Base-by-base conservation (phyloP, 352 stramenopile genomes). In the Pelagophyceae sp. region DNA sequence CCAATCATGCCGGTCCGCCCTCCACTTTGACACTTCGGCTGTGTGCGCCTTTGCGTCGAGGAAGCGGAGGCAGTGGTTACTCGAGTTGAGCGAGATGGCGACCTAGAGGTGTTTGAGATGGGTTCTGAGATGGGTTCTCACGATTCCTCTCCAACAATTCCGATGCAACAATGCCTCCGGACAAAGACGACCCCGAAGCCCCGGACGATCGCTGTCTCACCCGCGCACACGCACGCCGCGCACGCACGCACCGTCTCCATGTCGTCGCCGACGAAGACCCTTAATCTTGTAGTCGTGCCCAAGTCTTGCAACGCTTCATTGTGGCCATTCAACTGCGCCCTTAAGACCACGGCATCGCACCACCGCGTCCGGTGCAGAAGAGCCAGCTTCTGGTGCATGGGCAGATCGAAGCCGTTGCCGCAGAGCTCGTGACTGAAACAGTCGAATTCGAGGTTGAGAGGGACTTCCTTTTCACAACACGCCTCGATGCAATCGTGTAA, bases 21-120 rank as follows among this genome's bases (percentile, higher is more conserved):
- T 11, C 33, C 33, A 74, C 67, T n/a, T 20, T 11, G 20, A 0
- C 3, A 35, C 3, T 23, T 50, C 5, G 11, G 20, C 27, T 1
- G 25, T 23, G 38, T 74, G 35, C 25, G 11, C 33, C 23, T 17
- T 15, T n/a, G 67, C 67, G 33, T 74, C 67, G 15, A 51, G 3
- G 67, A 74, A 74, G 2, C 25, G 67, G 67, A 54, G 5, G 35
- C 35, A 17, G 67, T 74, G 67, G 67, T 74, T 74, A 11, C 2
- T 2, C 19, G 6, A 6, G 38, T 74, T 74, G 15, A 74, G 38
- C 2, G 6, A 20, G 15, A 74, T n/a, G n/a, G n/a, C n/a, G n/a
- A n/a, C n/a, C n/a, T n/a, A n/a, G n/a, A n/a, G n/a, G n/a, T n/a
- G n/a, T n/a, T n/a, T n/a, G n/a, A n/a, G n/a, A n/a, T n/a, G n/a